These are phyloP conservation scores for Cryptococcus sp. DNA, from an alignment of 1,284 basidiomycete species.

Conservation along the genomic window DNA sequence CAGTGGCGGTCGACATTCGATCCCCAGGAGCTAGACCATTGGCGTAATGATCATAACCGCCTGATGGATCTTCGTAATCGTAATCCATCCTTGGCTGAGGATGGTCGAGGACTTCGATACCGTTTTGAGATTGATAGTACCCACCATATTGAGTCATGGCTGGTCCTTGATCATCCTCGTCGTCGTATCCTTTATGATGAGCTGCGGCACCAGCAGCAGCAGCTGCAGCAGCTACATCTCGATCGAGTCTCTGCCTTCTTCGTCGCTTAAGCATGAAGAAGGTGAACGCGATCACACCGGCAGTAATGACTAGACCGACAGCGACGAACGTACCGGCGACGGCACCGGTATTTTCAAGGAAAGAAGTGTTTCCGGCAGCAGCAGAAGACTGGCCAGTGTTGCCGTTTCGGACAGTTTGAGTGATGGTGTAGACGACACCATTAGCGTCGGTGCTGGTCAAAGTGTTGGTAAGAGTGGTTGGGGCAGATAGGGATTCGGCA, in stretches of 20 bases:
- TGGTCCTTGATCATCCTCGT: conserved; percentile 42
- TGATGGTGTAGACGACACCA: conserved; percentile 35
- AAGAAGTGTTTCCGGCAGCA: conserved; percentile 18
- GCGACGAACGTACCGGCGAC: conserved; percentile 49
- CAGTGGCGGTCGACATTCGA: conserved; percentile 31
- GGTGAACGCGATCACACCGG: conserved; percentile 40
- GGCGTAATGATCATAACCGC: conserved; percentile 48
- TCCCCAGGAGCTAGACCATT: conserved; percentile 10
- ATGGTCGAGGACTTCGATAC: conserved; percentile 25
- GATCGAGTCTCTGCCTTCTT: conserved; percentile 44
- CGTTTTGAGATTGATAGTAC: conserved; percentile 36
- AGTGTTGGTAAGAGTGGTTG: conserved; percentile 24
- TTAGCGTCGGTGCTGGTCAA: conserved; percentile 15
- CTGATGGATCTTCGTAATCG: conserved; percentile 44
- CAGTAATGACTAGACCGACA: conserved; percentile 44
- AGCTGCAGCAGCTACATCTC: conserved; percentile 49
- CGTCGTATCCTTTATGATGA: conserved; percentile 40
- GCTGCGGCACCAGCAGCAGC: conserved; percentile 45
- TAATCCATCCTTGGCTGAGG: conserved; percentile 28
- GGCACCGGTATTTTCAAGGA: conserved; percentile 48
- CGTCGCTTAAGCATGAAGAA: conserved; percentile 45
- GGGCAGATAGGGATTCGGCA: conserved; percentile 8
- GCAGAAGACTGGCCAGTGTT: conserved; percentile 12
- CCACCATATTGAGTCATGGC: conserved; percentile 45
- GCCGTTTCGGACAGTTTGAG: conserved; percentile 36